Conservation (phyloP, 768 basidiomycete genomes). For the Exsudoporus frostii region DNA sequence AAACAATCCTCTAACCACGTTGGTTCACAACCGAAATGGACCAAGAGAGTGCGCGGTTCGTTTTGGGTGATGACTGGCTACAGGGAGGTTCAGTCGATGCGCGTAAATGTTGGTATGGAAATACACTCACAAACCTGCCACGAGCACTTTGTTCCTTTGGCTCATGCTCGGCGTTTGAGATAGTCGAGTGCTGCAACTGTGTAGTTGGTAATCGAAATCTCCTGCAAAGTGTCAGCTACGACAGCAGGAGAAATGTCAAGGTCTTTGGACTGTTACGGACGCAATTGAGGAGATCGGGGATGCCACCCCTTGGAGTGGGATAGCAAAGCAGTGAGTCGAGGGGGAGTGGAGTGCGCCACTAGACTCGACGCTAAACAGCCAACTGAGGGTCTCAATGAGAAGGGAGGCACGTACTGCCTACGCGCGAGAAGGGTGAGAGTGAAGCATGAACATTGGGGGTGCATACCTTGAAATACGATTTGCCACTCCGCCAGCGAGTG, state of each 20-base stretch:
- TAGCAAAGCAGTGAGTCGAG: constrained; percentile 81
- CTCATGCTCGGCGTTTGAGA: constrained; percentile 82
- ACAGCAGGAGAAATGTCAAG: not conserved
- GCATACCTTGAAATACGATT: constrained; percentile 66
- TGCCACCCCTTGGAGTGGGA: constrained; percentile 62
- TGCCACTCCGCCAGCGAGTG: constrained; percentile 64
- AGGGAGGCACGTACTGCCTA: constrained; percentile 52
- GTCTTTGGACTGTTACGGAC: constrained; percentile 40
- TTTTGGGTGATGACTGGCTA: constrained; percentile 52
- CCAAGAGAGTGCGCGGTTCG: constrained; percentile 73
- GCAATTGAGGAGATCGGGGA: constrained; percentile 57
- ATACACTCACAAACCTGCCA: constrained; percentile 74
- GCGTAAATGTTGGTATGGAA: not conserved
- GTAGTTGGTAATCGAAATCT: constrained; percentile 86
- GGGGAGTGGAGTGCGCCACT: constrained; percentile 60
- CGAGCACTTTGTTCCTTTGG: constrained; percentile 69
- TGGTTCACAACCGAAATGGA: constrained; percentile 87
- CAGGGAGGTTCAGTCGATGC: not conserved
- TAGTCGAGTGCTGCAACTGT: constrained; percentile 85
- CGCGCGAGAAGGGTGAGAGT: not conserved
- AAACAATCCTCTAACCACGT: constrained; percentile 92
- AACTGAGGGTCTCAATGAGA: constrained; percentile 70
- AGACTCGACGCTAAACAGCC: constrained; percentile 78
- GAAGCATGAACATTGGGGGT: not conserved
- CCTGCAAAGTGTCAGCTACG: constrained; percentile 37